Conservation (phyloP, 345 rosid genomes). For the Heritiera littoralis region DNA sequence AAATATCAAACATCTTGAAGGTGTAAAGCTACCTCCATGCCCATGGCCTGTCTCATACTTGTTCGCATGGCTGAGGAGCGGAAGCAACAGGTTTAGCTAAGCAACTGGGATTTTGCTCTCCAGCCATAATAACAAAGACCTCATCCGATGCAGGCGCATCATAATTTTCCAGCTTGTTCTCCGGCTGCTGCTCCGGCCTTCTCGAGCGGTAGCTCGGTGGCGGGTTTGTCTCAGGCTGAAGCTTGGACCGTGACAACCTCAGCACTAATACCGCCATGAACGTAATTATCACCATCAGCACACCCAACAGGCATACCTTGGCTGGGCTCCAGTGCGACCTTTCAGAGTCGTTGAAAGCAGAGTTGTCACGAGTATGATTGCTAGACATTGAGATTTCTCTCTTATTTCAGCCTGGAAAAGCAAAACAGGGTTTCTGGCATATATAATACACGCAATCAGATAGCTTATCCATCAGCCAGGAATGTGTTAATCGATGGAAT, state of each 20-base stretch:
- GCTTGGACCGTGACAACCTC: background rate
- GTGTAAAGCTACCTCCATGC: background rate
- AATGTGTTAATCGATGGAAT: conserved; percentile 4
- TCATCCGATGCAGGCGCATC: background rate
- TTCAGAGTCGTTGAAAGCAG: background rate
- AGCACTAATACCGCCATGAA: background rate
- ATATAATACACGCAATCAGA: background rate
- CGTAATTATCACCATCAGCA: background rate
- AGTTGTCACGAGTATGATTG: background rate
- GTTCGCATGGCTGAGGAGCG: background rate
- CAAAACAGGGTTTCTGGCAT: background rate
- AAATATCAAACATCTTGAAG: background rate
- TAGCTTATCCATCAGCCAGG: background rate
- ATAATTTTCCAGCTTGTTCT: background rate
- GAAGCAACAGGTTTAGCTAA: conserved; percentile 12
- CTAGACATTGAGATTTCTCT: background rate
- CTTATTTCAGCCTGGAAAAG: background rate
- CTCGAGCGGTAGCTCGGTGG: background rate
- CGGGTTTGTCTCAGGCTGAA: background rate
- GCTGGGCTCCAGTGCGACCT: background rate
- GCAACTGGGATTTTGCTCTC: background rate
- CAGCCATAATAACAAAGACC: conserved; percentile 13
- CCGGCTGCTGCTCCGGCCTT: background rate
- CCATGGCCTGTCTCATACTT: background rate
- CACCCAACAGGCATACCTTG: background rate